phyloP scores from a whole-genome alignment of 2,329 filamentous ascomycete genomes.

The Pestalotiopsis sp. region DNA sequence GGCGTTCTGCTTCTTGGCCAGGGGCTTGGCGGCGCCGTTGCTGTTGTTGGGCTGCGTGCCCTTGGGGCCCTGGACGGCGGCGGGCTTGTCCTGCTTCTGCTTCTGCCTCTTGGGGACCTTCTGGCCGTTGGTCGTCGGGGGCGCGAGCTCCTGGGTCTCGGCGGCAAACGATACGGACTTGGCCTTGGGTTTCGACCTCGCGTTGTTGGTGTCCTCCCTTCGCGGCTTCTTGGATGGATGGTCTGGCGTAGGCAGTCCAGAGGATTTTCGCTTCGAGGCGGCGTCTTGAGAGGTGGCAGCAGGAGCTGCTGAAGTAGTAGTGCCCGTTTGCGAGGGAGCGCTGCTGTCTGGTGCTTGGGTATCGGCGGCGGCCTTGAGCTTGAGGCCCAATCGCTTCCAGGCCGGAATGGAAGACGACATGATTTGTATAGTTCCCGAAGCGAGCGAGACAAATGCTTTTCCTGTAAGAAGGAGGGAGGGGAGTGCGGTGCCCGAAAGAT shows the following conservation, averaged over 20 bases:
- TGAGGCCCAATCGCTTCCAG: slow-evolving; percentile 66
- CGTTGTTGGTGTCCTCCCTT: slow-evolving; percentile 29
- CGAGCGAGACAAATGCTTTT: neutral
- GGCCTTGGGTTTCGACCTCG: slow-evolving; percentile 41
- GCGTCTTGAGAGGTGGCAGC: neutral
- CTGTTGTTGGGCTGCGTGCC: slow-evolving; percentile 35
- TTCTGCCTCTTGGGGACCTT: slow-evolving; percentile 31
- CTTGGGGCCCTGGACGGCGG: slow-evolving; percentile 20
- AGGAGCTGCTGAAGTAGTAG: slow-evolving; percentile 12
- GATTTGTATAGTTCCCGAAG: slow-evolving; percentile 25
- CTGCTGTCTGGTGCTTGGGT: slow-evolving; percentile 28
- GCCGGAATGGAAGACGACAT: slow-evolving; percentile 56
- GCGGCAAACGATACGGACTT: slow-evolving; percentile 48
- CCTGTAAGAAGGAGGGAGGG: neutral
- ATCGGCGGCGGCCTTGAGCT: slow-evolving; percentile 53
- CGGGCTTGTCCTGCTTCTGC: slow-evolving; percentile 30
- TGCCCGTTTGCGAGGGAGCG: slow-evolving; percentile 25
- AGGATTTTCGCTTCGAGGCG: slow-evolving; percentile 32
- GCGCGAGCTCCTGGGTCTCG: slow-evolving; percentile 20
- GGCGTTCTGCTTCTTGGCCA: slow-evolving; percentile 30
- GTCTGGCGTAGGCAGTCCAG: slow-evolving; percentile 31
- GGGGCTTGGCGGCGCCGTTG: slow-evolving; percentile 25
- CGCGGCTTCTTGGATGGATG: slow-evolving; percentile 32
- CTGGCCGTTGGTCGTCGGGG: slow-evolving; percentile 21
- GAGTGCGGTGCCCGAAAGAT: neutral